Base-by-base conservation (phyloP, 2,329 filamentous ascomycete species). In the Cercospora berteroae region DNA sequence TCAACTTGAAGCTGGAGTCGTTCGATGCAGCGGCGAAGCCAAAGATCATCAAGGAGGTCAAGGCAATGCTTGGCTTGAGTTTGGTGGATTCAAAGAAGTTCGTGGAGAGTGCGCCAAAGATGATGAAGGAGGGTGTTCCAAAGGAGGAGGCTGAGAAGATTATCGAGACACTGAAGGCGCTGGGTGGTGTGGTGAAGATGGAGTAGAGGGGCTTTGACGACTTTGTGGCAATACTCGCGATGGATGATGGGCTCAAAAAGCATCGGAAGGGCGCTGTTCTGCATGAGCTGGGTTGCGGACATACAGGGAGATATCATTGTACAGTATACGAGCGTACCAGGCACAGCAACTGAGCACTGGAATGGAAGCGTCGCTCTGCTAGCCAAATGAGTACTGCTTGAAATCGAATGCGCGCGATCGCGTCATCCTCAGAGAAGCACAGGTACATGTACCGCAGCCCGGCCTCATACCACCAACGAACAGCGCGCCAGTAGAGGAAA, bases 1-100 rank as follows among this genome's bases (percentile, higher is more conserved):
- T 99, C 87, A 97, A 91, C 80, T 83, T 99, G 73, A 98, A 97
- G 85, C 89, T 99, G 71, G 87, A 92, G 81, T 90, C 90, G 39
- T 96, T 98, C 80, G 96, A 99, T 63, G 86, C 93, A 29, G 86
- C 83, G 60, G 84, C 94, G 72, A 99, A 99, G 86, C 93, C 96
- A 77, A 99, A 99, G 90, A 86, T 99, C 77, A 99, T 99, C 87
- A 99, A 99, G 88, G 95, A 99, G 85, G 87, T 99, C 84, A 99
- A 99, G 89, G 89, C 88, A 77, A 86, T 99, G 88, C 85, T 99
- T 69, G 95, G 95, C 52, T 83, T 99, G 79, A 96, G 92, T 80
- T 87, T 99, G 84, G 96, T 99, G 74, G 95, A 99, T 83, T 96
- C 92, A 84, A 99, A 99, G 90, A 99, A 99, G 86, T 99, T 99